phyloP scores from a whole-genome alignment of 2,329 filamentous ascomycete genomes.

The Beauveria brongniartii region DNA sequence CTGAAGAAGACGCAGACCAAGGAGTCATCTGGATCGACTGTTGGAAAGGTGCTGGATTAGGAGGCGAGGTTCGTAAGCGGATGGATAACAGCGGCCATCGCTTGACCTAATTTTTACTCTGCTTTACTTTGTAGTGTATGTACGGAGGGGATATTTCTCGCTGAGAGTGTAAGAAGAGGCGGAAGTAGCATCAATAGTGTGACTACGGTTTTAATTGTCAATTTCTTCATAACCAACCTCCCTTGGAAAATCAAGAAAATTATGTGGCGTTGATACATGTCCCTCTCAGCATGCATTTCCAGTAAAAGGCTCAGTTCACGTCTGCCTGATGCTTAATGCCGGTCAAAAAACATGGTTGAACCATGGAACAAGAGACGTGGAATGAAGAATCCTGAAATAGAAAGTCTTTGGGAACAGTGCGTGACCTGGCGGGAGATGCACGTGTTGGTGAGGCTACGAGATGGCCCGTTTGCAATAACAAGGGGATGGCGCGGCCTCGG shows the following conservation, averaged over 20 bases:
- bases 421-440: too few species aligned
- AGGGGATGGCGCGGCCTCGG: not conserved
- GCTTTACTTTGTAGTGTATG: conserved; percentile 6
- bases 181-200: not conserved
- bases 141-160: not conserved
- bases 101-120: not conserved
- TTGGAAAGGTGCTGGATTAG: conserved; percentile 64
- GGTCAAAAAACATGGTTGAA: too few species aligned
- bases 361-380: too few species aligned
- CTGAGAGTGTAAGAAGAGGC: not conserved
- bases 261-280: not conserved
- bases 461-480: not conserved
- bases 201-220: not conserved
- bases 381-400: too few species aligned
- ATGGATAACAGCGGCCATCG: not conserved
- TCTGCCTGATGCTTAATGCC: too few species aligned
- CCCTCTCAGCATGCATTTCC: too few species aligned
- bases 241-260: not conserved
- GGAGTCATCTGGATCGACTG: conserved; percentile 66
- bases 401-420: too few species aligned
- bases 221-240: not conserved
- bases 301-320: too few species aligned
- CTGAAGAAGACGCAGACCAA: conserved; percentile 86
- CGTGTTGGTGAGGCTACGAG: too few species aligned
- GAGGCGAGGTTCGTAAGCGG: not conserved